Conservation (phyloP, 2,329 filamentous ascomycete genomes). For the Aspergillus tubingensis region DNA sequence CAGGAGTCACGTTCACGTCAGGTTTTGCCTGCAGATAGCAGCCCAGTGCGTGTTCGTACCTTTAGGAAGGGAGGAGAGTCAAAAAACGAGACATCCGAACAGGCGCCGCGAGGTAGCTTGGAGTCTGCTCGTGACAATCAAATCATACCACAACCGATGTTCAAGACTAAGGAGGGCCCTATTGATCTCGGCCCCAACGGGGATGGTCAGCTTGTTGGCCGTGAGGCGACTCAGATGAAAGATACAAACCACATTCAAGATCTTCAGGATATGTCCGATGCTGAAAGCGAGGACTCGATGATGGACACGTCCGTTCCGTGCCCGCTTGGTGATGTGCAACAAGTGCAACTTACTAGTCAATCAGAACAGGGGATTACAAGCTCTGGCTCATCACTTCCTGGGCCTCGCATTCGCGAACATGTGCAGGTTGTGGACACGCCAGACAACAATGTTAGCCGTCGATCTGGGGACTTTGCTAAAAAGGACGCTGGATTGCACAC, state of each 20-base stretch:
- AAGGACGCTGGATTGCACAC: neutral
- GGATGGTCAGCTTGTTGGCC: neutral
- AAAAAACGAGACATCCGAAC: constrained; percentile 4
- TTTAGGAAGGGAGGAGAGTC: neutral
- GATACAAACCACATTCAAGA: neutral
- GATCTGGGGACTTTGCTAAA: neutral
- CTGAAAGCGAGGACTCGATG: constrained; percentile 35
- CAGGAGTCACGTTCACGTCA: constrained; percentile 12
- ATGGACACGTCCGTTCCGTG: constrained; percentile 41
- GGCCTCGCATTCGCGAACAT: constrained; percentile 12
- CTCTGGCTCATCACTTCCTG: constrained; percentile 25
- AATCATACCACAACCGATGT: neutral
- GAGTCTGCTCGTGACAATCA: neutral
- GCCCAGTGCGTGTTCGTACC: constrained; percentile 19
- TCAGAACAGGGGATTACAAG: constrained; percentile 24
- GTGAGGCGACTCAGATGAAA: neutral
- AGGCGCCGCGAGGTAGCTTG: neutral
- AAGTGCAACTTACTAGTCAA: constrained; percentile 26
- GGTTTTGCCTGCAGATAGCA: constrained; percentile 34
- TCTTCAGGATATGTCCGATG: constrained; percentile 16
- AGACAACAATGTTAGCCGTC: constrained; percentile 14
- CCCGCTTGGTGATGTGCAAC: constrained; percentile 29
- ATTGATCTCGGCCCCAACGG: neutral
- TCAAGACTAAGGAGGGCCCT: neutral
- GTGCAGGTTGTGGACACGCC: constrained; percentile 40